Percentiles rank a stretch among this genome's conserved stretches.
Conservation (phyloP, 2,329 filamentous ascomycete genomes). For the Penicillium olsonii region DNA sequence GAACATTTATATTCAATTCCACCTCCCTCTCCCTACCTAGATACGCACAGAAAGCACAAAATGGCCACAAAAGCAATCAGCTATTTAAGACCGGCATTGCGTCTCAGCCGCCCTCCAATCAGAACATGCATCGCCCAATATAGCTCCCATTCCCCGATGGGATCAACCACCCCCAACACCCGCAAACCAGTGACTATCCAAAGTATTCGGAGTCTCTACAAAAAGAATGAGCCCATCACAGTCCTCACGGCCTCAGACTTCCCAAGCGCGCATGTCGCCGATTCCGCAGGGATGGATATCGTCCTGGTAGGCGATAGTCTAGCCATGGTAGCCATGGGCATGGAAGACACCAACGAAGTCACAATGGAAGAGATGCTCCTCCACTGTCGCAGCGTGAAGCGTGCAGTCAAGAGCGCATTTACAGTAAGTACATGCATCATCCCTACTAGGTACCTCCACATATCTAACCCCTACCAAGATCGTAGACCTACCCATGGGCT, state of each 20-base stretch:
- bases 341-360: conserved; percentile 93
- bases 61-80: conserved; percentile 1
- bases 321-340: conserved; percentile 93
- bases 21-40: no score
- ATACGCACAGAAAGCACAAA: neutral
- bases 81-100: neutral
- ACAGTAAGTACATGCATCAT: conserved; percentile 59
- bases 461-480: conserved; percentile 54
- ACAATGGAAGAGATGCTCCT: conserved; percentile 93
- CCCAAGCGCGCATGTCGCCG: conserved; percentile 84
- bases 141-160: conserved; percentile 79
- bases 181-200: conserved; percentile 86
- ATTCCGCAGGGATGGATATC: conserved; percentile 88
- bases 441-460: conserved; percentile 20
- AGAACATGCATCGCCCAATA: conserved; percentile 39
- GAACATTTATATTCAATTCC: neutral
- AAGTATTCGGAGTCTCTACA: conserved; percentile 73
- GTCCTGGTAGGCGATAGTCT: conserved; percentile 89
- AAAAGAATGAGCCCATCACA: conserved; percentile 80
- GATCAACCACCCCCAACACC: conserved; percentile 23
- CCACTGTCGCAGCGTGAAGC: conserved; percentile 83
- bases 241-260: conserved; percentile 97
- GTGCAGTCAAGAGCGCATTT: conserved; percentile 79
- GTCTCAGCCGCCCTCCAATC: neutral
- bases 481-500: conserved; percentile 93